Evolutionary conservation across 352 stramenopile species (phyloP).

Genomic region (Halophytophthora batemanensis): DNA sequence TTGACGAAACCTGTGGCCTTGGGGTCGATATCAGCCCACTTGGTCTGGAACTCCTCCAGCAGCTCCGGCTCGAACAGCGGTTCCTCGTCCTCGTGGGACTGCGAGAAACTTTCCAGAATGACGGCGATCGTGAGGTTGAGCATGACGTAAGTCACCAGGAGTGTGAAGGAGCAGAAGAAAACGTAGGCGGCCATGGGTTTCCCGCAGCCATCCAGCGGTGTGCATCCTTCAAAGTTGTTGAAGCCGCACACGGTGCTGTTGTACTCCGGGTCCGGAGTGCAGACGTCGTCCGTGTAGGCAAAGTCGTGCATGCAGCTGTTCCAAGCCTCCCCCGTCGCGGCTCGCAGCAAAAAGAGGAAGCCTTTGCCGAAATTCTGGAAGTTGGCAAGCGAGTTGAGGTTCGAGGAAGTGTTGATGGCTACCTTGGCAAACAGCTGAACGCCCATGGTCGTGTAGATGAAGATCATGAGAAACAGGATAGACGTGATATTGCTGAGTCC

Average conservation of each 20-base stretch:
- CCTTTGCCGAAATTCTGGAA: slow-evolving; percentile 91
- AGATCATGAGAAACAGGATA: slow-evolving; percentile 91
- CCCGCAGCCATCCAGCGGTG: slow-evolving; percentile 77
- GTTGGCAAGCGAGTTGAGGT: slow-evolving; percentile 88
- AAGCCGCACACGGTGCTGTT: slow-evolving; percentile 76
- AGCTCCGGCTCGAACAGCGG: slow-evolving; percentile 84
- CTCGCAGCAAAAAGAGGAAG: slow-evolving; percentile 87
- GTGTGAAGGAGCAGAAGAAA: slow-evolving; percentile 86
- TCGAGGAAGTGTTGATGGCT: slow-evolving; percentile 32
- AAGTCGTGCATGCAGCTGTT: slow-evolving; percentile 92
- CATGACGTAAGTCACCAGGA: slow-evolving; percentile 92
- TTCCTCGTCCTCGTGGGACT: slow-evolving; percentile 84
- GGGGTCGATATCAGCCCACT: slow-evolving; percentile 89
- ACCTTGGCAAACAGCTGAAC: slow-evolving; percentile 93
- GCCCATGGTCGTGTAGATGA: slow-evolving; percentile 92
- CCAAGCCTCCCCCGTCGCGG: slow-evolving; percentile 92
- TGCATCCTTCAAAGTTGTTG: slow-evolving; percentile 49
- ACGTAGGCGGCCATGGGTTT: slow-evolving; percentile 47
- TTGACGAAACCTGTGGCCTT: slow-evolving; percentile 83
- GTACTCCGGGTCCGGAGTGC: slow-evolving; percentile 57
- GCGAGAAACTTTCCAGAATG: slow-evolving; percentile 90
- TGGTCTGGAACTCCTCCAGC: slow-evolving; percentile 85
- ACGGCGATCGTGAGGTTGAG: slow-evolving; percentile 95
- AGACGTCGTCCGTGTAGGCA: slow-evolving; percentile 29
- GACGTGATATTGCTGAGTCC: slow-evolving; percentile 89